Evolutionary conservation across 371 early-diverging fungal genomes (phyloP), one percentile per base, ranked within the genome.

Genomic region (Apophysomyces elegans): DNA sequence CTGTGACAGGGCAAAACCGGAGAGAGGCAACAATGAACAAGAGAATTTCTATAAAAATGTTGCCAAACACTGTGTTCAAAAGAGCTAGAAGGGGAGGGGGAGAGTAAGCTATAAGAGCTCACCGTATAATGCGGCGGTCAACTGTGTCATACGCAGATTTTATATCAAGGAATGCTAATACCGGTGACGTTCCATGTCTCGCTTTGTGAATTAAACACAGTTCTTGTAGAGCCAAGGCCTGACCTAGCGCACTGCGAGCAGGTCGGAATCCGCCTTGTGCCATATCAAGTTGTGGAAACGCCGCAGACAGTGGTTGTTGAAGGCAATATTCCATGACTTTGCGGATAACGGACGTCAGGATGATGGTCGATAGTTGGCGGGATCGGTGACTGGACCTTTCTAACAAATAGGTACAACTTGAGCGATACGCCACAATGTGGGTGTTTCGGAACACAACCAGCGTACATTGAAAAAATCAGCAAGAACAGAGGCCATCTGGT

Each of bases 181-280:
- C 56, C 5, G 72, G 68, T 0, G 59, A 35, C 36, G 26, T 7
- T 18, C 46, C 4, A 41, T 61, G 58, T 0, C 36, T 18, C 7
- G 38, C 60, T 0, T 11, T 6, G n/a, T 54, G 43, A 41, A 16
- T 39, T 32, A 5, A 37, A 45, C 47, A 63, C 12, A 73, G 26
- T 16, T 69, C 67, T 37, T 73, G 73, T 0, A 74, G 65, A 58
- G 66, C 64, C 0, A 72, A 39, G 0, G 77, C 72, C 62, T 75
- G 77, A 16, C 72, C 77, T 0, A 77, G 54, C 11, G 74, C 62
- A 63, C 76, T 59, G 5, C 74, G 67, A 1, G 54, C 43, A 12
- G 60, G 37, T 7, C 68, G 71, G 35, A 80, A 80, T 2, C 75
- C 77, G 37, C 77, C 77, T 65, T 80, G 75, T 4, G 63, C 74